Base-by-base conservation (phyloP, 139 green algal genomes). In the Mychonastes homosphaera region DNA sequence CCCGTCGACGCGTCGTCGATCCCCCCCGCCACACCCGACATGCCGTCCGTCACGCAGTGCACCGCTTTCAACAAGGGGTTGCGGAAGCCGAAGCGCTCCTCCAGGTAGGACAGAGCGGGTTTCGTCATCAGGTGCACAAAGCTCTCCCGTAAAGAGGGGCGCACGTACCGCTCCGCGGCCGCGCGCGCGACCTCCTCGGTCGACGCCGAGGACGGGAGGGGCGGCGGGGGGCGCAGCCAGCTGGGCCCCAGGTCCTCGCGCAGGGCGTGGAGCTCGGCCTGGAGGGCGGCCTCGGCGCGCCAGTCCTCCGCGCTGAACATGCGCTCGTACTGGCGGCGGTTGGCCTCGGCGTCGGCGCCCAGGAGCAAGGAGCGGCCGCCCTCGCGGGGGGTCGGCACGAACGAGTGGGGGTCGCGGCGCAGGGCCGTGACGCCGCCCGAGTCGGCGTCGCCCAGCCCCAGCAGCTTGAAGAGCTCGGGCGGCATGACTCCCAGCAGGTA, bases 401-500 rank as follows among this genome's bases (percentile, higher is more conserved):
- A 85, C 61, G 83, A 82, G 54, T 85, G 78, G 2, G 78, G 78
- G 43, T 82, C 70, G 2, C 73, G 51, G 21, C 46, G 10, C 49
- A 55, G 35, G 7, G 19, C 19, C 24, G 30, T 30, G 34, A 29
- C 51, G 46, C 9, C 10, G 18, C 10, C 18, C 39, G 29, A 36
- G 55, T 53, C 27, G 10, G 28, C 16, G 35, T 15, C 29, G 47
- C 19, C 47, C n/a, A 55, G n/a, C n/a, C 16, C 23, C 7, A 28
- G 44, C n/a, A 68, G 58, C 53, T 65, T 26, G 1, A 79, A 56
- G 6, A 85, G 69, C 49, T 85, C 78, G 8, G 78, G 78, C 1
- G 78, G 78, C 69, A 84, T 78, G 2, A 84, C 65, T 2, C 78
- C 78, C 35, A 85, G 55, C 32, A 85, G 65, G 49, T 85, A 85